Conservation (phyloP, 257 asterid species). For the Primulina tabacum region DNA sequence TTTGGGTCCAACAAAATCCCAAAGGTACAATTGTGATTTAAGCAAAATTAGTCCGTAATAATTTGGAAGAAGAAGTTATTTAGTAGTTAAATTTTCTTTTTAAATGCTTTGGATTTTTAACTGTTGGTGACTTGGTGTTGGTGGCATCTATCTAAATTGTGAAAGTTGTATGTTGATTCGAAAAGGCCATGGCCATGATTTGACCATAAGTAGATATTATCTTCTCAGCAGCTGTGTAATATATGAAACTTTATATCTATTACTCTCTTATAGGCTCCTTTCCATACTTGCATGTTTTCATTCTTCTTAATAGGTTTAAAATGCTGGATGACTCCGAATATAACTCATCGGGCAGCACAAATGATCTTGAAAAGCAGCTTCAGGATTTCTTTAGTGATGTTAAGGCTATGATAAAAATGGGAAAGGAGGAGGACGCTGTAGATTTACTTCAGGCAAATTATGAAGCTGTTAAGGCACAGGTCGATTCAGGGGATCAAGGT, state of each 20-base stretch:
- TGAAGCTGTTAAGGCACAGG: conserved; percentile 63
- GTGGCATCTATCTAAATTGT: conserved; percentile 1
- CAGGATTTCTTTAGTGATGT: conserved; percentile 66
- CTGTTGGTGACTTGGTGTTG: neutral
- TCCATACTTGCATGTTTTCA: conserved; percentile 11
- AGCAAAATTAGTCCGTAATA: neutral
- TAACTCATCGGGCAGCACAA: conserved; percentile 31
- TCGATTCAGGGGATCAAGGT: conserved; percentile 61
- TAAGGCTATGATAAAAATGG: conserved; percentile 54
- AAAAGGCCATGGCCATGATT: neutral
- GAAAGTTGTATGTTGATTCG: neutral
- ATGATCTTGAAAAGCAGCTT: conserved; percentile 63
- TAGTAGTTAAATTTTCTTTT: neutral
- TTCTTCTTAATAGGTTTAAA: conserved; percentile 24
- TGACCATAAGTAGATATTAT: neutral
- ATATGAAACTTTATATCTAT: neutral
- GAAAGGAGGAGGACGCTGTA: conserved; percentile 65
- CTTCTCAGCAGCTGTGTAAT: conserved; percentile 1
- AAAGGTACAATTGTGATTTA: conserved; percentile 38
- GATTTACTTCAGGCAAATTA: conserved; percentile 81
- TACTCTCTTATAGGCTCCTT: conserved; percentile 10
- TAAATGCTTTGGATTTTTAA: neutral
- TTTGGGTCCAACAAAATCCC: conserved; percentile 28
- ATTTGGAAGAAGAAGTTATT: neutral
- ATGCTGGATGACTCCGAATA: conserved; percentile 29